Conservation (phyloP, 768 basidiomycete genomes). For the Cyclocybe cylindracea region DNA sequence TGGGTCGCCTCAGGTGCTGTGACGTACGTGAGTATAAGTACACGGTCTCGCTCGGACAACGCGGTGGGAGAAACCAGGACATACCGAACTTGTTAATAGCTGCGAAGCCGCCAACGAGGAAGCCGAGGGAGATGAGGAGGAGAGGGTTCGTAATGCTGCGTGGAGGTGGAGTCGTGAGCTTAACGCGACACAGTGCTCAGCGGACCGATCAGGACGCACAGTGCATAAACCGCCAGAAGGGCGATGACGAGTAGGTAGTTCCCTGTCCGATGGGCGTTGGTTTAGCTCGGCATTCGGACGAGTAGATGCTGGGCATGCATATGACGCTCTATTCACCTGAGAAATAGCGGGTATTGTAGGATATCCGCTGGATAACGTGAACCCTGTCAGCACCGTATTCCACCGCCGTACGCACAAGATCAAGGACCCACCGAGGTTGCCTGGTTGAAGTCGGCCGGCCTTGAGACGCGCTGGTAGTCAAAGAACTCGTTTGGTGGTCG, state of each 20-base stretch:
- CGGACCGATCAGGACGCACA: constrained; percentile 46
- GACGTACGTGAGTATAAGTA: neutral
- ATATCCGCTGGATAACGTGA: constrained; percentile 67
- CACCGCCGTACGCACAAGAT: constrained; percentile 1
- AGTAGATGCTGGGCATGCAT: neutral
- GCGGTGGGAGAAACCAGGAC: constrained; percentile 4
- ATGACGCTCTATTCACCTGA: constrained; percentile 48
- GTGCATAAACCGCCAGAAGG: constrained; percentile 79
- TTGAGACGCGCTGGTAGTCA: constrained; percentile 80
- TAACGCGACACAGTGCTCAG: neutral
- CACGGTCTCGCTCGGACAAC: neutral
- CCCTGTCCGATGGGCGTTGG: constrained; percentile 39
- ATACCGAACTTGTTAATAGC: constrained; percentile 88
- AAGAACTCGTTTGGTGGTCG: constrained; percentile 80
- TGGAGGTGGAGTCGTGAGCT: neutral
- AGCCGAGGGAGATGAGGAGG: constrained; percentile 79
- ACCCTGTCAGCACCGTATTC: constrained; percentile 4
- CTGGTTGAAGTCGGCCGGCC: constrained; percentile 78
- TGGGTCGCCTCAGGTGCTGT: constrained; percentile 85
- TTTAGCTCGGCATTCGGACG: neutral
- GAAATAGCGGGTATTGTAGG: constrained; percentile 92
- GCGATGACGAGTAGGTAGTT: constrained; percentile 86
- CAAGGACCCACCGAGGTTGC: constrained; percentile 68
- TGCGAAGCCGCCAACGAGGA: constrained; percentile 90
- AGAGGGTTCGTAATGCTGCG: constrained; percentile 77